Evolutionary conservation across 768 basidiomycete species (phyloP).

Genomic region (Pleurotus cornucopiae): DNA sequence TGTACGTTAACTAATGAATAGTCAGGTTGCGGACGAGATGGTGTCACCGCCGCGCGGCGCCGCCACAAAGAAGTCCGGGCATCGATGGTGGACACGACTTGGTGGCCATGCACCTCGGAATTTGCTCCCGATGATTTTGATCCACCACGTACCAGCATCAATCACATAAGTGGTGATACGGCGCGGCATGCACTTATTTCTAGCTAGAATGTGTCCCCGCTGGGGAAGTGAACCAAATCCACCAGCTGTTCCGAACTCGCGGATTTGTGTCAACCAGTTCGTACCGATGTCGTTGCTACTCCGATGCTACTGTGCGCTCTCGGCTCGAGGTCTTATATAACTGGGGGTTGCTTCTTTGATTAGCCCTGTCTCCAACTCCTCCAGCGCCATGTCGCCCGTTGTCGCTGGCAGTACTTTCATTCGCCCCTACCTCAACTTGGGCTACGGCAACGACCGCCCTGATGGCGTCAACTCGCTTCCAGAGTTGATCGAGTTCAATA

Average conservation of each 20-base stretch:
- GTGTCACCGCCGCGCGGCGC: neutral
- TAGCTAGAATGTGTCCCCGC: neutral
- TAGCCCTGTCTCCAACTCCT: neutral
- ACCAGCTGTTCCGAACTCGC: conserved; percentile 1
- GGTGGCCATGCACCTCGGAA: neutral
- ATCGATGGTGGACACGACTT: neutral
- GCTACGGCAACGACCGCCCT: conserved; percentile 21
- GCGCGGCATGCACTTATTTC: neutral
- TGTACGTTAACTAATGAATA: neutral
- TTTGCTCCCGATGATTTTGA: neutral
- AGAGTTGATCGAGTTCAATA: conserved; percentile 32
- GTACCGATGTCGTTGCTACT: neutral
- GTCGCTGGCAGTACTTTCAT: conserved; percentile 24
- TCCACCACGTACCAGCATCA: neutral
- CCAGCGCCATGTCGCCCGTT: conserved; percentile 16
- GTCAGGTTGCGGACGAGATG: neutral
- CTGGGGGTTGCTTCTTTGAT: neutral
- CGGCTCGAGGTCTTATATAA: neutral
- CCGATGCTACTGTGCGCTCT: neutral
- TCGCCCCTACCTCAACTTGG: conserved; percentile 31
- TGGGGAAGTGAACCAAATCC: neutral
- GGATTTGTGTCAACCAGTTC: neutral
- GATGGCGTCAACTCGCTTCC: conserved; percentile 30
- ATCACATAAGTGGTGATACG: neutral
- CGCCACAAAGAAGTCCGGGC: neutral